Conservation (phyloP, 2,329 filamentous ascomycete genomes). For the Thielaviopsis musarum region DNA sequence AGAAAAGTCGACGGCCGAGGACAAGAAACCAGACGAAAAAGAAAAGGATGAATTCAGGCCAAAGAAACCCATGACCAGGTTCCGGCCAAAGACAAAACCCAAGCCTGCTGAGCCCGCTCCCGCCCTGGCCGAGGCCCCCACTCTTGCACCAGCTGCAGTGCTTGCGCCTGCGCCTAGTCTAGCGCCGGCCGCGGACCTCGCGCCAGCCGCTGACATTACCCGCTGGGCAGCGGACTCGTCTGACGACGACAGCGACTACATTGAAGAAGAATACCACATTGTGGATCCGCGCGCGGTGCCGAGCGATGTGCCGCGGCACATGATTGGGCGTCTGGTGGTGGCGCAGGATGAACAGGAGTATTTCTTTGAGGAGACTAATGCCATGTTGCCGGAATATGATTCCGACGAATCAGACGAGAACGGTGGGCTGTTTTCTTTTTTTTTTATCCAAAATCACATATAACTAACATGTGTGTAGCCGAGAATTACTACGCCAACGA, state of each 20-base stretch:
- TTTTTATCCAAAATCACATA: too few species aligned
- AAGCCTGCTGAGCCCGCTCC: neutral
- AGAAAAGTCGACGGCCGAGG: constrained; percentile 15
- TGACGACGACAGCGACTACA: constrained; percentile 37
- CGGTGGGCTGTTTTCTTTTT: constrained; percentile 24
- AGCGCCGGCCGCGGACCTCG: too few species aligned
- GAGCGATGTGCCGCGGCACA: constrained; percentile 29
- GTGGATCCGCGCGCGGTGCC: constrained; percentile 36
- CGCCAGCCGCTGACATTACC: constrained; percentile 8
- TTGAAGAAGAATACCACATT: constrained; percentile 48
- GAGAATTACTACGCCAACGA: constrained; percentile 67
- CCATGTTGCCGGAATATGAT: constrained; percentile 21
- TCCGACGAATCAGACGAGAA: constrained; percentile 51
- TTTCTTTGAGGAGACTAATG: constrained; percentile 28
- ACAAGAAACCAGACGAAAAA: constrained; percentile 7
- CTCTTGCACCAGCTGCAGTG: constrained; percentile 4
- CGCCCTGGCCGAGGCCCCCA: neutral
- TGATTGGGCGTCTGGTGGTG: constrained; percentile 39
- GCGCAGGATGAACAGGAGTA: constrained; percentile 39
- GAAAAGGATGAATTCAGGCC: constrained; percentile 21
- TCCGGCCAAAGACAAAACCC: constrained; percentile 18
- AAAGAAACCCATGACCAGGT: constrained; percentile 37
- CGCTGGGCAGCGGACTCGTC: constrained; percentile 13
- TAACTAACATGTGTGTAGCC: constrained; percentile 24
- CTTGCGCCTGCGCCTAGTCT: neutral